phyloP scores from a whole-genome alignment of 805 yeast genomes.

The Cyberlindnera japonica region DNA sequence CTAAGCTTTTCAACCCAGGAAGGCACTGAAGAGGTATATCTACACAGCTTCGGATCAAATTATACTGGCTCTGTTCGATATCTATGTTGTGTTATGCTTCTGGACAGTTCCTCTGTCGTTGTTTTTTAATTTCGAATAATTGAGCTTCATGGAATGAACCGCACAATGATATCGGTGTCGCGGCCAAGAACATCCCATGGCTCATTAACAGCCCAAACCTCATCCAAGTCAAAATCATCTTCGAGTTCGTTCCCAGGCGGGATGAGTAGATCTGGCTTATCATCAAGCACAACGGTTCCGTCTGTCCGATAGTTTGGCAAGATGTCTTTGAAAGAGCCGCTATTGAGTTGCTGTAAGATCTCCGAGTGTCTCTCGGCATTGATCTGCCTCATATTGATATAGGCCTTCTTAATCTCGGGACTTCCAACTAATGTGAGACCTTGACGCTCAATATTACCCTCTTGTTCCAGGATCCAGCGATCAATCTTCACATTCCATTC shows the following conservation, averaged over 20 bases:
- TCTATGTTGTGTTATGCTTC: too few relatives aligned
- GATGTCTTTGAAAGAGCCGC: slow-evolving; percentile 16
- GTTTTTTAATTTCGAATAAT: too few relatives aligned
- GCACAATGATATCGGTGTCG: slow-evolving; percentile 23
- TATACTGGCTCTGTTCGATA: too few relatives aligned
- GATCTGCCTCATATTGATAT: slow-evolving; percentile 13
- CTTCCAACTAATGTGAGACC: slow-evolving; percentile 12
- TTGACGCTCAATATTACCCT: slow-evolving; percentile 12
- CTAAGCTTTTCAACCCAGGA: too few relatives aligned
- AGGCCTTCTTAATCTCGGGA: slow-evolving; percentile 18
- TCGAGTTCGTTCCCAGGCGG: slow-evolving; percentile 23
- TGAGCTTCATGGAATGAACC: slow-evolving; percentile 22
- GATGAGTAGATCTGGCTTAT: slow-evolving; percentile 9
- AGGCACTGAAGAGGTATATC: too few relatives aligned
- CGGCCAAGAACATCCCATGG: slow-evolving; percentile 25
- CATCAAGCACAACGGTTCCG: slow-evolving; percentile 6
- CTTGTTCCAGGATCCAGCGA: slow-evolving; percentile 24
- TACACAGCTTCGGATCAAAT: too few relatives aligned
- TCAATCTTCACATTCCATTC: slow-evolving; percentile 33
- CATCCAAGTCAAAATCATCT: slow-evolving; percentile 24
- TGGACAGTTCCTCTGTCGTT: too few relatives aligned
- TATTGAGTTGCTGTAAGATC: slow-evolving; percentile 18
- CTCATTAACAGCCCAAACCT: slow-evolving; percentile 26
- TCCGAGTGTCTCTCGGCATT: slow-evolving; percentile 21
- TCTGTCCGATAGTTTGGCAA: slow-evolving; percentile 18